A percentile compares a stretch with the other conserved stretches of the same genome.
phyloP scores from a whole-genome alignment of 176 grass and related monocot species.

The Zizania latifolia region DNA sequence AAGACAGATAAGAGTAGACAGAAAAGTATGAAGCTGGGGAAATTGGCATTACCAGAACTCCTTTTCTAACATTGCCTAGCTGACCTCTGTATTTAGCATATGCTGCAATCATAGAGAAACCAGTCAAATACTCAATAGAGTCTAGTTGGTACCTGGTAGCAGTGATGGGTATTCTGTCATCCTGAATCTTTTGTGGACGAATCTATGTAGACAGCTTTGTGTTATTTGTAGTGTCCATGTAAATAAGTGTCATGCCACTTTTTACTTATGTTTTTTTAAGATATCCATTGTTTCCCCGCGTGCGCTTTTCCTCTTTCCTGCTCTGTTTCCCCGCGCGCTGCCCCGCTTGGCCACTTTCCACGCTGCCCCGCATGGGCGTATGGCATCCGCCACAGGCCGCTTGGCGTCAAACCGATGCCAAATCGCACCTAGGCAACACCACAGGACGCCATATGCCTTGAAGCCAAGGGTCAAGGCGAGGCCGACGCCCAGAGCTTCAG shows the following conservation, averaged over 20 bases:
- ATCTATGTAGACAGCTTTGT: background rate
- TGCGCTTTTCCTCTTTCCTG: too few species aligned
- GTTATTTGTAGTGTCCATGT: background rate
- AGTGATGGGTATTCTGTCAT: background rate
- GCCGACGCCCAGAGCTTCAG: too few species aligned
- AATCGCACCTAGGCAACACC: too few species aligned
- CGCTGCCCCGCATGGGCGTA: too few species aligned
- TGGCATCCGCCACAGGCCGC: too few species aligned
- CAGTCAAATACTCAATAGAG: constrained; percentile 17
- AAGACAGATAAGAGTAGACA: background rate
- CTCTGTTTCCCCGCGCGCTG: too few species aligned
- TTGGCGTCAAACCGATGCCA: too few species aligned
- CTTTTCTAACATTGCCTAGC: constrained; percentile 95
- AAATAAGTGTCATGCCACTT: background rate
- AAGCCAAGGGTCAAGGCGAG: too few species aligned
- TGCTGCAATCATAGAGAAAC: constrained; percentile 53
- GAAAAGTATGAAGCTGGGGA: constrained; percentile 12
- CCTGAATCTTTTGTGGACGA: background rate
- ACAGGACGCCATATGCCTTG: too few species aligned
- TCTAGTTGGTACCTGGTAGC: background rate
- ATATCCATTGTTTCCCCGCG: too few species aligned
- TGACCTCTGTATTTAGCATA: constrained; percentile 92
- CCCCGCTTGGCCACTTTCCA: too few species aligned
- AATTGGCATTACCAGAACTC: constrained; percentile 71
- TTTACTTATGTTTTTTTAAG: too few species aligned